A percentile compares a stretch with the other conserved stretches of the same genome.
Conservation (phyloP, 768 basidiomycete species). For the Steccherinum ochraceum region DNA sequence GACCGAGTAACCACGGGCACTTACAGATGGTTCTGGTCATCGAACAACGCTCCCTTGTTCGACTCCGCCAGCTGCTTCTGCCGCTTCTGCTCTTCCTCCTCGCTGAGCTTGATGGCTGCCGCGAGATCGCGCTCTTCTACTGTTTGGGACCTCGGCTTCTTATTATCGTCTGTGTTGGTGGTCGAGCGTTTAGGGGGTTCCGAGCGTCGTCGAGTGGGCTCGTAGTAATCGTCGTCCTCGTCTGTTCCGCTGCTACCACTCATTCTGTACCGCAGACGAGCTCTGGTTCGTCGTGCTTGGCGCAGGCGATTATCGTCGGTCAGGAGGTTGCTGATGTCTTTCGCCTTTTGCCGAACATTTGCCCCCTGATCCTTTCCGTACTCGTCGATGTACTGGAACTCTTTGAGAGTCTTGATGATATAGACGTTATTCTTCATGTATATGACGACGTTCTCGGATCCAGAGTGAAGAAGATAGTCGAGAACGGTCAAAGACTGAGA, state of each 20-base stretch:
- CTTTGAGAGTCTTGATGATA: slow-evolving; percentile 97
- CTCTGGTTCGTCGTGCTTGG: slow-evolving; percentile 76
- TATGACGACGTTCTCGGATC: slow-evolving; percentile 96
- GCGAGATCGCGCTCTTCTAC: slow-evolving; percentile 81
- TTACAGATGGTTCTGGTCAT: slow-evolving; percentile 77
- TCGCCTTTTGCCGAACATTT: slow-evolving; percentile 96
- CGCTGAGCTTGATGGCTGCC: slow-evolving; percentile 76
- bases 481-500: slow-evolving; percentile 81
- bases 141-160: slow-evolving; percentile 29
- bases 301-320: slow-evolving; percentile 81
- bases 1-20: slow-evolving; percentile 18
- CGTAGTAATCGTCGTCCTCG: slow-evolving; percentile 34
- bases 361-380: slow-evolving; percentile 95
- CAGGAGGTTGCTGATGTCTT: slow-evolving; percentile 94
- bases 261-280: slow-evolving; percentile 95
- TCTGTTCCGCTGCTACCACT: slow-evolving; percentile 47
- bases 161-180: slow-evolving; percentile 73
- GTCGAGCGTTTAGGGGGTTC: slow-evolving; percentile 15
- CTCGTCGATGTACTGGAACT: slow-evolving; percentile 96
- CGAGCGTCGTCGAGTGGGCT: slow-evolving; percentile 36
- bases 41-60: slow-evolving; percentile 74
- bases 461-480: slow-evolving; percentile 93
- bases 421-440: slow-evolving; percentile 98
- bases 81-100: slow-evolving; percentile 84
- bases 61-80: slow-evolving; percentile 65